Evolutionary conservation across 805 yeast species (phyloP), one percentile per base, ranked within the genome.

Genomic region (Candida parachauliodes): DNA sequence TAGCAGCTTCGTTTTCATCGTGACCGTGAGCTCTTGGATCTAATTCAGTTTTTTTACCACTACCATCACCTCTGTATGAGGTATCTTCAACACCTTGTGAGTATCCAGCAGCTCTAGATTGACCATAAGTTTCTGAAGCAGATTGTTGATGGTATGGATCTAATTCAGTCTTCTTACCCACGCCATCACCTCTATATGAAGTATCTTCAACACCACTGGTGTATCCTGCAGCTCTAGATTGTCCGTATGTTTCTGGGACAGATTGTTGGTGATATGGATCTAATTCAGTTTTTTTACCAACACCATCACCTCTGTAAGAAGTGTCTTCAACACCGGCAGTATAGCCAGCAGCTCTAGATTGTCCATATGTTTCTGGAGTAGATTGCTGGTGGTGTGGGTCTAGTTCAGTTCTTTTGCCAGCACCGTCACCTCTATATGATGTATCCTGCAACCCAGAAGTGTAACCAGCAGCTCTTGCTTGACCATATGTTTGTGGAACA

Each of bases 251-350:
- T 15, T 32, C 34, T 7, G 17, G 25, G 22, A n/a, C n/a, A n/a
- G n/a, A n/a, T n/a, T n/a, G n/a, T n/a, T n/a, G n/a, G n/a, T n/a
- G n/a, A n/a, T n/a, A n/a, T 28, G 36, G 36, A 33, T 33, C 25
- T 8, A 33, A 8, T 11, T 24, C 8, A 14, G 37, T 25, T 16
- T 8, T 7, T 10, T 24, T 20, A 4, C 37, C 32, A 25, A 18
- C 24, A 9, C 38, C 38, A 28, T 35, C 33, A 27, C 38, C 38
- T 26, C 28, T 29, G 21, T 29, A 35, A 4, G 23, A 19, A 23
- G 38, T 35, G 11, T 35, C 32, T 19, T 28, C 37, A 12, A 34
- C 12, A 7, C 37, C 37, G 4, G 5, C 3, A 12, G 32, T 29
- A 23, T 22, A 28, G 5, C 26, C 27, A 14, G 31, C 37, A 28